Base-by-base conservation (phyloP, 345 rosid species). In the Triadica sebifera region DNA sequence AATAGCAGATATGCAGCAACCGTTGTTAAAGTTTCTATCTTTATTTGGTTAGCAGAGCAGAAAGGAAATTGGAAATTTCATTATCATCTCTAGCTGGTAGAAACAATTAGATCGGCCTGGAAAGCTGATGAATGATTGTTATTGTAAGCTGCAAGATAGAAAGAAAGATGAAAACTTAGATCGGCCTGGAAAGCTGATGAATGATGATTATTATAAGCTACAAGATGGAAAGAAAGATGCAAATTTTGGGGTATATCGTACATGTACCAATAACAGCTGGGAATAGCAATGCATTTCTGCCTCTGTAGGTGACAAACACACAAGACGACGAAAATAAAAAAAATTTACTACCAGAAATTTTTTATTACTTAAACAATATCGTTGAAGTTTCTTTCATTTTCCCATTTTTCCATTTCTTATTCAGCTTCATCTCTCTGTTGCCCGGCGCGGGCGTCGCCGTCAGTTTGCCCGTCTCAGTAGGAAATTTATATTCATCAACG, bases 231-330 rank as follows among this genome's bases (percentile, higher is more conserved):
- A 7, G 2, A 24, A 51, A 71, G 66, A 59, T 45, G 74, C 74
- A 25, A 59, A 29, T 22, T 59, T 29, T 1, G 76, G 60, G 69
- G 11, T 43, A n/a, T n/a, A n/a, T n/a, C n/a, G n/a, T n/a, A 52
- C 76, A 53, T 73, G 76, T 22, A 24, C 39, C 65, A 66, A 12
- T 58, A n/a, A 34, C 67, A 39, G 62, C 43, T 49, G 73, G 52
- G 65, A 56, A 29, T 12, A 22, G 66, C 43, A 45, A 25, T 37
- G 62, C 52, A 34, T 57, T 60, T 75, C 73, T 59, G 73, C 60
- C 73, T 46, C 25, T 59, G 17, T 20, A 5, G 73, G 56, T 49
- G 73, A 75, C 74, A 37, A 8, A 29, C 2, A 38, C 62, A 60
- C 19, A 10, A 51, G 43, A 55, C 15, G 72, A 19, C 71, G 65